Evolutionary conservation across 129 eudicot genomes (phyloP).

Genomic region (Silybum marianum): DNA sequence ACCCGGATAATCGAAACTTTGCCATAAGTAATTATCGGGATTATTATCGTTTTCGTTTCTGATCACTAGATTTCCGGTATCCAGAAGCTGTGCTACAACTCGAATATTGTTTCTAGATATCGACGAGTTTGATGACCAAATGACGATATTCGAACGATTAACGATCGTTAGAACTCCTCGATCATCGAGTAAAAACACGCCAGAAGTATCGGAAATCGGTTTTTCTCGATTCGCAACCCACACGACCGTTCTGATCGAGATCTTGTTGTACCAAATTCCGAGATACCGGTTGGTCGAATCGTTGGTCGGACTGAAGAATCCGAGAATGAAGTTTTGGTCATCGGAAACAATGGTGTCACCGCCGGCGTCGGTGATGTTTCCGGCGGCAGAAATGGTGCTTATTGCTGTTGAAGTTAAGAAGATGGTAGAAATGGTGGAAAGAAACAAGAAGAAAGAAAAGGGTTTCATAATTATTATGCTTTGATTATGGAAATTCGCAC

Average conservation of each 20-base stretch:
- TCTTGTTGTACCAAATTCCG: slow-evolving; percentile 69
- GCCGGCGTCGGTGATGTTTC: slow-evolving; percentile 29
- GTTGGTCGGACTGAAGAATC: slow-evolving; percentile 50
- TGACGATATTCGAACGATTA: slow-evolving; percentile 10
- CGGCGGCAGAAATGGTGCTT: slow-evolving; percentile 40
- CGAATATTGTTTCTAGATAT: slow-evolving; percentile 16
- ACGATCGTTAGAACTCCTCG: slow-evolving; percentile 43
- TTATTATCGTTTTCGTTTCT: not conserved
- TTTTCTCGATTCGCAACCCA: slow-evolving; percentile 65
- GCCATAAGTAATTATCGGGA: slow-evolving; percentile 48
- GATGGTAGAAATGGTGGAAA: slow-evolving; percentile 22
- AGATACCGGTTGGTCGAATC: slow-evolving; percentile 41
- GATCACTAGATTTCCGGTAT: slow-evolving; percentile 60
- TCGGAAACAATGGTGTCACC: slow-evolving; percentile 47
- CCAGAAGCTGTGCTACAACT: slow-evolving; percentile 45
- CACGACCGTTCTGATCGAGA: slow-evolving; percentile 30
- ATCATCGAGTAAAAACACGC: slow-evolving; percentile 23
- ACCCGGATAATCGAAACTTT: slow-evolving; percentile 66
- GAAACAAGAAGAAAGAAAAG: slow-evolving; percentile 11
- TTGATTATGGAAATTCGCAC: not conserved
- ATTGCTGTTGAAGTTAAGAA: slow-evolving; percentile 17
- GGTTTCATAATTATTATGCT: slow-evolving; percentile 3
- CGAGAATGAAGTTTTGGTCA: slow-evolving; percentile 47
- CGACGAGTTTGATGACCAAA: slow-evolving; percentile 60
- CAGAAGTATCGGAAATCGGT: slow-evolving; percentile 42